phyloP scores from a whole-genome alignment of 805 yeast genomes.

The Maudiozyma serrabonitensis region DNA sequence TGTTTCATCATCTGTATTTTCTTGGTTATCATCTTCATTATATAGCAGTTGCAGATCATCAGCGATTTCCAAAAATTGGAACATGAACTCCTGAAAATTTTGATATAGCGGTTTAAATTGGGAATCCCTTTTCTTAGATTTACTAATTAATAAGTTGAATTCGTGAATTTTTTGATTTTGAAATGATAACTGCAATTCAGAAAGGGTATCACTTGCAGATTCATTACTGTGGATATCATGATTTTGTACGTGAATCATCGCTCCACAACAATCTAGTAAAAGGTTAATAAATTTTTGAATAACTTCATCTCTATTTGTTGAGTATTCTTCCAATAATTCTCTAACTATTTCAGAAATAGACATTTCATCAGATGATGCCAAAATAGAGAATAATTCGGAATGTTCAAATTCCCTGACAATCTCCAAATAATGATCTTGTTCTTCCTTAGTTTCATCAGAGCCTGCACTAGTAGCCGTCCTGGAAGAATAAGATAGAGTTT shows the following conservation, averaged over 20 bases:
- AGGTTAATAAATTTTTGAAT: conserved; percentile 59
- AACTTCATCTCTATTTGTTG: conserved; percentile 36
- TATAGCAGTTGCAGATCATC: conserved; percentile 57
- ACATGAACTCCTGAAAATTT: conserved; percentile 48
- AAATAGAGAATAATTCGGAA: conserved; percentile 40
- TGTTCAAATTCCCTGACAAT: conserved; percentile 37
- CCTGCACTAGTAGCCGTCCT: background rate
- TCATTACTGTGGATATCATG: conserved; percentile 70
- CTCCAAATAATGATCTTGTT: conserved; percentile 28
- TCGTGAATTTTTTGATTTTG: conserved; percentile 55
- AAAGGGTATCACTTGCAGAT: conserved; percentile 62
- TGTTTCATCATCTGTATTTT: conserved; percentile 14
- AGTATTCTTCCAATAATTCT: conserved; percentile 50
- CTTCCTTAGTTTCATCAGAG: conserved; percentile 8
- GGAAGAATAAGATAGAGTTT: conserved; percentile 2
- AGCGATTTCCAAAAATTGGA: conserved; percentile 39
- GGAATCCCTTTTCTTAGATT: conserved; percentile 33
- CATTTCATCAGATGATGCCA: conserved; percentile 38
- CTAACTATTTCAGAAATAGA: conserved; percentile 44
- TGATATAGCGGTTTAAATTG: conserved; percentile 38
- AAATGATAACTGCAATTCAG: conserved; percentile 58
- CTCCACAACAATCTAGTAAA: conserved; percentile 62
- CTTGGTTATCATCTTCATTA: conserved; percentile 23
- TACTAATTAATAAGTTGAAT: conserved; percentile 52
- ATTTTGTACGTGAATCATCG: conserved; percentile 51